phyloP scores from a whole-genome alignment of 306 rosid genomes.

The Delonix regia region DNA sequence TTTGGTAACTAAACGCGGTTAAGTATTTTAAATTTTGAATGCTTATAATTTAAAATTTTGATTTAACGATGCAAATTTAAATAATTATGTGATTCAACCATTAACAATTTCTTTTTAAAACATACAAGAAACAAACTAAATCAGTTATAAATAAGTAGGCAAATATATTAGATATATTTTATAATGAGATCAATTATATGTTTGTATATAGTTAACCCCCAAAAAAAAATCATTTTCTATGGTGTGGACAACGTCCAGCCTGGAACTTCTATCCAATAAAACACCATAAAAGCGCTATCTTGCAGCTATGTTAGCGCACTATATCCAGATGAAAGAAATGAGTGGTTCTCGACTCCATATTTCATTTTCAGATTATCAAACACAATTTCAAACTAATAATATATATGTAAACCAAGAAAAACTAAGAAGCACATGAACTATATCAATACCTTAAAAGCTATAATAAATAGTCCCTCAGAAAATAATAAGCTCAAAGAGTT shows the following conservation, averaged over 20 bases:
- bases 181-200: too few relatives aligned
- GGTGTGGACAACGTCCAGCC: slow-evolving; percentile 23
- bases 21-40: too few relatives aligned
- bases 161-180: too few relatives aligned
- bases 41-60: too few relatives aligned
- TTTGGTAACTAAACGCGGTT: too few relatives aligned
- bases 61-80: too few relatives aligned
- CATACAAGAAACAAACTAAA: too few relatives aligned
- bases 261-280: slow-evolving; percentile 50
- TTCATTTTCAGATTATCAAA: slow-evolving; percentile 49
- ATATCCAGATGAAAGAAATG: slow-evolving; percentile 60
- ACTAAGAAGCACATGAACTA: slow-evolving; percentile 34
- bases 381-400: slow-evolving; percentile 19
- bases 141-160: too few relatives aligned
- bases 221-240: background rate
- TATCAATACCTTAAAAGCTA: slow-evolving; percentile 29
- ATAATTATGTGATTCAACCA: too few relatives aligned
- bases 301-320: slow-evolving; percentile 59
- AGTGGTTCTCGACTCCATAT: slow-evolving; percentile 59
- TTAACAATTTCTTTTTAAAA: too few relatives aligned
- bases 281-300: slow-evolving; percentile 63
- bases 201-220: too few relatives aligned
- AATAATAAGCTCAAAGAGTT: slow-evolving; percentile 23
- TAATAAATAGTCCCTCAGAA: slow-evolving; percentile 30
- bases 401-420: slow-evolving; percentile 34